These are phyloP conservation scores for Leptographium flavum DNA, from an alignment of 2,329 filamentous ascomycete species.

Conservation along the genomic window DNA sequence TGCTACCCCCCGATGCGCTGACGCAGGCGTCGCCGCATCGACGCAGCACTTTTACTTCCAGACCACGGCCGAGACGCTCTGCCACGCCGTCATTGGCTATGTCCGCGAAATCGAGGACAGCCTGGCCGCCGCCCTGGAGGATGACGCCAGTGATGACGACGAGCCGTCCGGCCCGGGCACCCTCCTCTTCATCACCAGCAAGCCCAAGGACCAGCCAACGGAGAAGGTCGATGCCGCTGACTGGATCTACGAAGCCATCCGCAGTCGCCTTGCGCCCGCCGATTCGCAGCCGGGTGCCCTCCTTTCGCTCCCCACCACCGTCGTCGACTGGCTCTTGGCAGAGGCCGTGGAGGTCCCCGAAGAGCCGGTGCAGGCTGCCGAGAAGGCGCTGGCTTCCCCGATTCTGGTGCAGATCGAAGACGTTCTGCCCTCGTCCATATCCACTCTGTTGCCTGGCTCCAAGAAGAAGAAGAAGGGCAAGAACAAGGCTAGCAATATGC, in stretches of 20 bases:
- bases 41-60: not conserved
- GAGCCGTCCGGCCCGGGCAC: not conserved
- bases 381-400: not conserved
- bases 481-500: not conserved
- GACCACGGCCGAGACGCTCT: not conserved
- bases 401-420: not conserved
- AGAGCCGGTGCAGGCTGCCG: not conserved
- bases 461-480: constrained; percentile 1
- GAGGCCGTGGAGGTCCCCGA: not conserved
- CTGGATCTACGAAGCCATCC: constrained; percentile 1
- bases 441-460: not conserved
- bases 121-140: not conserved
- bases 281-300: not conserved
- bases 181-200: not conserved
- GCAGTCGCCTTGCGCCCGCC: not conserved
- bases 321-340: not conserved
- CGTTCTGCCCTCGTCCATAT: not conserved
- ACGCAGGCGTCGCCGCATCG: not conserved
- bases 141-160: not conserved
- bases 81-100: not conserved
- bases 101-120: not conserved
- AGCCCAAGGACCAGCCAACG: not conserved
- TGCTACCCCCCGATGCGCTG: not conserved
- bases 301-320: not conserved
- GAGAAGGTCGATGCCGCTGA: not conserved